A percentile compares a stretch with the other conserved stretches of the same genome.
phyloP scores from a whole-genome alignment of 306 rosid genomes.

The Corylus avellana region DNA sequence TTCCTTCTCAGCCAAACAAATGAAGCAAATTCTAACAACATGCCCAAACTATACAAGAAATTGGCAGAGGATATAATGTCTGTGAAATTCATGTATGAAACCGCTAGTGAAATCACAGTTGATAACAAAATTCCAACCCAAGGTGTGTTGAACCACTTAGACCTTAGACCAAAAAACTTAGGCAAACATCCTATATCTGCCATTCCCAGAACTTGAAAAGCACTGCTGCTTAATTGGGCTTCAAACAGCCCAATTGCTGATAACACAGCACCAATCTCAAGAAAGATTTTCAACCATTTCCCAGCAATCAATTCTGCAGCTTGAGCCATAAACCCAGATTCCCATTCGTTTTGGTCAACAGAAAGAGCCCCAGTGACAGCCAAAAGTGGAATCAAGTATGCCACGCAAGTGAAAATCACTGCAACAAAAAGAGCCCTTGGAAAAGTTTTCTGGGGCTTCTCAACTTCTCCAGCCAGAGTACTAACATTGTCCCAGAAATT shows the following conservation, averaged over 20 bases:
- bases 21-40: constrained; percentile 57
- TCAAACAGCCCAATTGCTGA: constrained; percentile 60
- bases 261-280: constrained; percentile 57
- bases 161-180: constrained; percentile 29
- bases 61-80: constrained; percentile 45
- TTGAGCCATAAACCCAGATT: constrained; percentile 47
- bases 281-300: constrained; percentile 47
- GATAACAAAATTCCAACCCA: constrained; percentile 63
- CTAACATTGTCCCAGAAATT: constrained; percentile 78
- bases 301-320: constrained; percentile 63
- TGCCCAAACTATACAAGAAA: constrained; percentile 60
- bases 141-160: constrained; percentile 55
- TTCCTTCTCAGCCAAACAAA: constrained; percentile 61
- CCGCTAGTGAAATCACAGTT: constrained; percentile 31
- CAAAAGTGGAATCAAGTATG: constrained; percentile 48
- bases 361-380: constrained; percentile 50
- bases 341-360: constrained; percentile 31
- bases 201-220: constrained; percentile 68
- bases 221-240: constrained; percentile 65
- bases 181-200: constrained; percentile 63
- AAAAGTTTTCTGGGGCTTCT: constrained; percentile 46
- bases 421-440: constrained; percentile 58
- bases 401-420: constrained; percentile 52
- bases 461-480: constrained; percentile 66
- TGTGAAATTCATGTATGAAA: constrained; percentile 43